Conservation (phyloP, 257 asterid genomes). For the Euphrasia confusa region DNA sequence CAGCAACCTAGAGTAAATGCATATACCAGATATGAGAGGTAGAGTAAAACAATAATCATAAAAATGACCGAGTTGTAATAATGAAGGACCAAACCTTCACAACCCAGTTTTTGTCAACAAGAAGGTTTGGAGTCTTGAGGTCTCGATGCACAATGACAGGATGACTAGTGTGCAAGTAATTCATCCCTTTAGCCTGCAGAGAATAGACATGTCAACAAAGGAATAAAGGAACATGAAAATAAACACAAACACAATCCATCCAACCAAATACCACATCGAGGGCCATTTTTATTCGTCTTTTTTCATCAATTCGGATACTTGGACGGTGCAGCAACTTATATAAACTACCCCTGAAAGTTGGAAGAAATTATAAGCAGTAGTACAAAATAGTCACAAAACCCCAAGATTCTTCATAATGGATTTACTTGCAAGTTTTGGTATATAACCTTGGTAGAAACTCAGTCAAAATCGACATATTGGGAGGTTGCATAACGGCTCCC, state of each 20-base stretch:
- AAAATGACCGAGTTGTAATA: not conserved
- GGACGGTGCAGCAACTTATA: constrained; percentile 87
- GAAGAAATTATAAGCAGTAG: constrained; percentile 21
- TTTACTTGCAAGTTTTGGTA: not conserved
- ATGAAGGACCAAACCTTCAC: constrained; percentile 59
- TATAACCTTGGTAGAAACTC: constrained; percentile 45
- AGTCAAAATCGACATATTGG: constrained; percentile 88
- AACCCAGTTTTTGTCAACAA: constrained; percentile 92
- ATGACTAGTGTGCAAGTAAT: constrained; percentile 90
- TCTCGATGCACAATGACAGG: constrained; percentile 96
- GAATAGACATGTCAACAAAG: constrained; percentile 20
- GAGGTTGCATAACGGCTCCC: constrained; percentile 97
- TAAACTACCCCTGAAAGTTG: constrained; percentile 86
- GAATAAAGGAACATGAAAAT: constrained; percentile 22
- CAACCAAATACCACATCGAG: constrained; percentile 79
- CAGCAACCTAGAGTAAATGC: constrained; percentile 65
- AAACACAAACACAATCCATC: constrained; percentile 22
- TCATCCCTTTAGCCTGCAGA: constrained; percentile 97
- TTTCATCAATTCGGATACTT: constrained; percentile 71
- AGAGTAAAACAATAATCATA: constrained; percentile 1
- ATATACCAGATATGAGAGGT: constrained; percentile 23
- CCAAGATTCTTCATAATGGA: constrained; percentile 3
- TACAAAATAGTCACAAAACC: not conserved
- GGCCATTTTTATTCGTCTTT: constrained; percentile 85
- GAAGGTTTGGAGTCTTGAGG: constrained; percentile 94